Conservation (phyloP, 352 stramenopile species). For the Globisporangium sylvaticum region DNA sequence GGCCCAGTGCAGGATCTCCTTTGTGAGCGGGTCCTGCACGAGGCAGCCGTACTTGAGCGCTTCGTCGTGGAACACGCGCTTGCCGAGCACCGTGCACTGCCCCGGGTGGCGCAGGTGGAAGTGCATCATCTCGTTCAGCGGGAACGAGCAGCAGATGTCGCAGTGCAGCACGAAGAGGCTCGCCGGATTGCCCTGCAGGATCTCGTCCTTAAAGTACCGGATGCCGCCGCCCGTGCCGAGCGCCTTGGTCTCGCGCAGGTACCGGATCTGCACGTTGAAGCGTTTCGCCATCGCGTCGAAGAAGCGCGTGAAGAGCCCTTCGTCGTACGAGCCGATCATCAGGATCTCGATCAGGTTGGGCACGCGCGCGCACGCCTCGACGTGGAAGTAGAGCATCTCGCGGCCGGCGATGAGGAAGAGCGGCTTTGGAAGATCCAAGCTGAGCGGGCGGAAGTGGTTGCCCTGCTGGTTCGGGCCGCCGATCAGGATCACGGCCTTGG, state of each 20-base stretch:
- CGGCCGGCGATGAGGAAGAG: conserved; percentile 82
- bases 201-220: conserved; percentile 83
- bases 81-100: conserved; percentile 75
- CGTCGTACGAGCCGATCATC: conserved; percentile 88
- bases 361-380: conserved; percentile 79
- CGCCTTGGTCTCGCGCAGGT: conserved; percentile 75
- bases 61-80: conserved; percentile 87
- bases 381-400: conserved; percentile 89
- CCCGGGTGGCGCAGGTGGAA: conserved; percentile 75
- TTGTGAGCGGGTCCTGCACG: conserved; percentile 64
- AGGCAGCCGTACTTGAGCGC: conserved; percentile 88
- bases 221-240: conserved; percentile 80
- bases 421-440: conserved; percentile 82
- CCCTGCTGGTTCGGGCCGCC: conserved; percentile 82
- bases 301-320: conserved; percentile 86
- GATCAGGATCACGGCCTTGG: conserved; percentile 87
- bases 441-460: conserved; percentile 86
- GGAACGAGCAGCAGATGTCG: conserved; percentile 87
- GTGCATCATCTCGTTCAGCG: conserved; percentile 88
- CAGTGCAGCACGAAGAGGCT: conserved; percentile 84
- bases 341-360: conserved; percentile 84
- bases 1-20: conserved; percentile 87
- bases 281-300: conserved; percentile 78
- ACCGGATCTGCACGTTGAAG: conserved; percentile 86
- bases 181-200: conserved; percentile 65